Evolutionary conservation across 2,329 filamentous ascomycete species (phyloP).

Genomic region (Alternaria hordeiaustralica): DNA sequence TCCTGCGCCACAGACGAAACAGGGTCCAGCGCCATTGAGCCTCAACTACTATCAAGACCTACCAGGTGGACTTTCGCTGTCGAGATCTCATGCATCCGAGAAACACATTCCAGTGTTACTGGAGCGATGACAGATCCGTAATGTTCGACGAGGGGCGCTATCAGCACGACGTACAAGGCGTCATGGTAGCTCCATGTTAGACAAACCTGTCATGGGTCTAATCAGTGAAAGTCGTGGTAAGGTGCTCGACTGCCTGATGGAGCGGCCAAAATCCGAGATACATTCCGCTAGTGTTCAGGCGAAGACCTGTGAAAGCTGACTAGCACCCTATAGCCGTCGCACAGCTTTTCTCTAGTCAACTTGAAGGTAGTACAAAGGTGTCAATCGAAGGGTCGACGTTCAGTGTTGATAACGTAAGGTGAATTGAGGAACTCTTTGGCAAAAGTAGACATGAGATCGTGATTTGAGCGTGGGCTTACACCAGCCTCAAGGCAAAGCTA

Average conservation of each 20-base stretch:
- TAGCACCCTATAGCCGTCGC: background rate
- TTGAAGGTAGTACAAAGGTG: background rate
- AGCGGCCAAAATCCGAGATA: background rate
- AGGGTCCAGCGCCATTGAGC: conserved; percentile 19
- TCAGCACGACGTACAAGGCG: background rate
- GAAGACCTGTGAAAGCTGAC: background rate
- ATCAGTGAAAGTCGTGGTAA: background rate
- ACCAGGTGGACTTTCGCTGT: conserved; percentile 7
- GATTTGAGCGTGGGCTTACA: background rate
- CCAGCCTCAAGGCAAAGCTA: background rate
- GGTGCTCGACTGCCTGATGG: background rate
- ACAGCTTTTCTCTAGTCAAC: background rate
- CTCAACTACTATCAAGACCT: conserved; percentile 9
- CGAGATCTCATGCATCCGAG: background rate
- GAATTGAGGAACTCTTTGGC: background rate
- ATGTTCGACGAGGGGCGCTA: background rate
- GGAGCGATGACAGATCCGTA: background rate
- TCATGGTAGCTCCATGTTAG: background rate
- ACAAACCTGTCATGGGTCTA: background rate
- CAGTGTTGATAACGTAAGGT: background rate
- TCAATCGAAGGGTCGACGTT: background rate
- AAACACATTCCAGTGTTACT: background rate
- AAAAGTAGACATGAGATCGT: background rate
- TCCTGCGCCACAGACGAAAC: conserved; percentile 23
- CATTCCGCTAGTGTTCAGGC: background rate